Conservation (phyloP, 208 protist genomes). For the Wallacemonas sp. region DNA sequence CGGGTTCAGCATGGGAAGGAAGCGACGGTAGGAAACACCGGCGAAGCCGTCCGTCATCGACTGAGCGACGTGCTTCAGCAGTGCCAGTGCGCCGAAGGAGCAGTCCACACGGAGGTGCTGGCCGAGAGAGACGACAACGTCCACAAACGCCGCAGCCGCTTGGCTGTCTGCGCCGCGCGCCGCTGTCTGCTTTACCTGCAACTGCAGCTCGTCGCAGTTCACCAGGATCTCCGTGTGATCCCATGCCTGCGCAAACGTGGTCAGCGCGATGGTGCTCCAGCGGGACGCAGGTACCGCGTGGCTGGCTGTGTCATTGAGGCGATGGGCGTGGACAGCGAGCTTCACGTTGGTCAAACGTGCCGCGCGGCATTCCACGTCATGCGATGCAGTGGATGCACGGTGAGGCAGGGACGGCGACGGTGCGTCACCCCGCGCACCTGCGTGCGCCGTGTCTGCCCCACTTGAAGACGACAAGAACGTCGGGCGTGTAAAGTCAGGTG, state of each 20-base stretch:
- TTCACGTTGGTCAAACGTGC: not conserved
- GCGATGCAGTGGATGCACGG: too few species aligned
- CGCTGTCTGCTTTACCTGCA: slow-evolving; percentile 18
- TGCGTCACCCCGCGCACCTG: too few species aligned
- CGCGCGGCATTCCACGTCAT: not conserved
- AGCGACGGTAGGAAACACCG: slow-evolving; percentile 51
- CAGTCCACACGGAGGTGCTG: slow-evolving; percentile 15
- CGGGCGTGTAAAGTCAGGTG: not conserved
- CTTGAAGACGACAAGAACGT: slow-evolving; percentile 34
- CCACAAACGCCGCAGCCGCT: slow-evolving; percentile 1
- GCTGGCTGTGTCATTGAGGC: not conserved
- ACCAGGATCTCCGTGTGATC: slow-evolving; percentile 11
- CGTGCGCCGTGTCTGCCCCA: too few species aligned
- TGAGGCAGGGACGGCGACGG: too few species aligned
- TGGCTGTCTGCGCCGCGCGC: slow-evolving; percentile 4
- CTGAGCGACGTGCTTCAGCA: slow-evolving; percentile 31
- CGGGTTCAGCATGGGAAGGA: slow-evolving; percentile 43
- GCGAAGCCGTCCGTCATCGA: slow-evolving; percentile 46
- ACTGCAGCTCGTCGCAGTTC: slow-evolving; percentile 1
- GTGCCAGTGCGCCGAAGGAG: slow-evolving; percentile 61
- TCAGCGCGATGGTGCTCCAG: not conserved
- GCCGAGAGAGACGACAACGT: slow-evolving; percentile 11
- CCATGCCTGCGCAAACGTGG: slow-evolving; percentile 13
- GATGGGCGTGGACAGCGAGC: slow-evolving; percentile 9
- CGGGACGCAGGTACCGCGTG: not conserved